Conservation (phyloP, 768 basidiomycete genomes). For the Rhodotorula babjevae region DNA sequence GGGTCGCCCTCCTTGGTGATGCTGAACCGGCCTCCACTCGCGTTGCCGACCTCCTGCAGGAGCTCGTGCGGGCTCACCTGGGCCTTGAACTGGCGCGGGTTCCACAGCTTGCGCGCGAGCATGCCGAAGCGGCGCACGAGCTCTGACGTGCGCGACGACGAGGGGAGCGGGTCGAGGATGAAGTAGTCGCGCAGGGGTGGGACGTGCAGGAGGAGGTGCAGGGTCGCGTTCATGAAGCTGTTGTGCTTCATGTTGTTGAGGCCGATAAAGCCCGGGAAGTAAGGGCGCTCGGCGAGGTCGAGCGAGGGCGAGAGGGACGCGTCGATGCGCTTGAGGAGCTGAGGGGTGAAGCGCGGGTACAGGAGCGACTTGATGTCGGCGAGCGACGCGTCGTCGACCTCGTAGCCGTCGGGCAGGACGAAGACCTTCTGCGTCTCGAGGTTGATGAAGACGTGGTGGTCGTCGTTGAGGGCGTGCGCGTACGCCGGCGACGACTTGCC, state of each 20-base stretch:
- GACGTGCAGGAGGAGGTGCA: conserved; percentile 87
- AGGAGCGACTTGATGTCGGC: conserved; percentile 91
- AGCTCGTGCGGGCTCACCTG: conserved; percentile 99
- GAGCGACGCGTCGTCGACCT: conserved; percentile 89
- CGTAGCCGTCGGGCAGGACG: conserved; percentile 94
- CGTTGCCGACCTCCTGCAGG: conserved; percentile 88
- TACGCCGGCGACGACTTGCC: conserved; percentile 92
- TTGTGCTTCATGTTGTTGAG: conserved; percentile 96
- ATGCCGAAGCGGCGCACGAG: conserved; percentile 79
- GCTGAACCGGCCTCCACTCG: conserved; percentile 82
- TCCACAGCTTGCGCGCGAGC: conserved; percentile 92
- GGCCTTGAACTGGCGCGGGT: conserved; percentile 89
- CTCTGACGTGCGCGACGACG: conserved; percentile 54
- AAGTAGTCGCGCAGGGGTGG: conserved; percentile 82
- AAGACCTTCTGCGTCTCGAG: conserved; percentile 84
- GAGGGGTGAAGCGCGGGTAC: conserved; percentile 72
- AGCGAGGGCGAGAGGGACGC: conserved; percentile 64
- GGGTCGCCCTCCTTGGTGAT: conserved; percentile 94
- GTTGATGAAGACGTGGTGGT: conserved; percentile 98
- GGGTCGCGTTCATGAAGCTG: conserved; percentile 95
- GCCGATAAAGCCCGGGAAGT: conserved; percentile 88
- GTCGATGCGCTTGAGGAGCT: conserved; percentile 49
- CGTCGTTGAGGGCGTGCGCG: conserved; percentile 92
- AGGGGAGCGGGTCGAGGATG: conserved; percentile 54
- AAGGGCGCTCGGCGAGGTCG: conserved; percentile 73